A percentile compares a stretch with the other conserved stretches of the same genome.
Conservation (phyloP, 2,329 filamentous ascomycete species). For the Cladosporium colombiae region DNA sequence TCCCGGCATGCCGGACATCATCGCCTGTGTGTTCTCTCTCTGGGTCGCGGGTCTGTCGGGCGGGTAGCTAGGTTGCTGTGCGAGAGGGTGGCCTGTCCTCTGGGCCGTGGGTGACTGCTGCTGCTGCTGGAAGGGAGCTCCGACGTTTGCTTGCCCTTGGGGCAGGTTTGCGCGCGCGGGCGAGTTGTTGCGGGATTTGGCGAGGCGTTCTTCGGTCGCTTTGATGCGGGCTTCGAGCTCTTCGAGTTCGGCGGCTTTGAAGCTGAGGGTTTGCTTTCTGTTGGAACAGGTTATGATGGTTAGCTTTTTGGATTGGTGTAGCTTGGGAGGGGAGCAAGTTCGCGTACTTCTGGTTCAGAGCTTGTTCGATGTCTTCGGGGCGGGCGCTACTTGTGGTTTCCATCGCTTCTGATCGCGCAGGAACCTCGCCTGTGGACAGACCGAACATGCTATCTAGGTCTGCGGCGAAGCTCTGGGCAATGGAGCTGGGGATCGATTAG, state of each 20-base stretch:
- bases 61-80: constrained; percentile 31
- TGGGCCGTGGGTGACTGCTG: constrained; percentile 5
- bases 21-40: constrained; percentile 27
- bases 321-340: not conserved
- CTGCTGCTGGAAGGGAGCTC: constrained; percentile 22
- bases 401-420: constrained; percentile 44
- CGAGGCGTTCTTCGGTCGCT: constrained; percentile 79
- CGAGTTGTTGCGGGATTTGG: constrained; percentile 33
- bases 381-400: constrained; percentile 41
- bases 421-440: constrained; percentile 62
- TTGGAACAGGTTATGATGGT: not conserved
- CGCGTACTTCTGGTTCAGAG: constrained; percentile 78
- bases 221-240: constrained; percentile 79
- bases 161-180: constrained; percentile 26
- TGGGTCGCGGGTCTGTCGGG: constrained; percentile 28
- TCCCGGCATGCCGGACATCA: constrained; percentile 31
- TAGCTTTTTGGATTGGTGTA: not conserved
- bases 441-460: constrained; percentile 88
- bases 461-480: constrained; percentile 82
- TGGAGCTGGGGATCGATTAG: constrained; percentile 59
- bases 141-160: constrained; percentile 21
- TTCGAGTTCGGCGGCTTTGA: constrained; percentile 77
- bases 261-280: constrained; percentile 78
- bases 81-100: constrained; percentile 24
- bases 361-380: constrained; percentile 71